phyloP scores from a whole-genome alignment of 2,329 filamentous ascomycete species.

The Mycosphaerella arachidis region DNA sequence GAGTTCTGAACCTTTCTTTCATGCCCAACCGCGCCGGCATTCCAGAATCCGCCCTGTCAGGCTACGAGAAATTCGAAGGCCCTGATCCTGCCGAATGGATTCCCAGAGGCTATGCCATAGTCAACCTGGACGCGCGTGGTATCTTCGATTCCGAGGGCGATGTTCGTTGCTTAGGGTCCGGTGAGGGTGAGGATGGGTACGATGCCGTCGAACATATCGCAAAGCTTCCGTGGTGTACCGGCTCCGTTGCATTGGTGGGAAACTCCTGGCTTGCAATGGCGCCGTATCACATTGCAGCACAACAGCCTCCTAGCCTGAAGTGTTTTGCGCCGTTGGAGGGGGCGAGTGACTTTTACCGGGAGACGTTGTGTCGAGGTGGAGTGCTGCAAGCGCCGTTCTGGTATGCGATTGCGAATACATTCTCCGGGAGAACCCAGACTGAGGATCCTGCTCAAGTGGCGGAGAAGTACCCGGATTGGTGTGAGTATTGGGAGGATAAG shows the following conservation, averaged over 20 bases:
- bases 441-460: neutral
- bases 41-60: slow-evolving; percentile 25
- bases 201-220: slow-evolving; percentile 44
- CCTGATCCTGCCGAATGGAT: slow-evolving; percentile 38
- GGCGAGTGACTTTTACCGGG: slow-evolving; percentile 43
- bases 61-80: slow-evolving; percentile 43
- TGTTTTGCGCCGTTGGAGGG: slow-evolving; percentile 48
- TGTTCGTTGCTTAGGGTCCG: slow-evolving; percentile 38
- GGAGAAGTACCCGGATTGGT: slow-evolving; percentile 9
- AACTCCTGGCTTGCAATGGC: slow-evolving; percentile 42
- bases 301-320: slow-evolving; percentile 39
- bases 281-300: slow-evolving; percentile 39
- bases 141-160: slow-evolving; percentile 33
- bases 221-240: slow-evolving; percentile 43
- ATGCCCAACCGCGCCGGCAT: slow-evolving; percentile 42
- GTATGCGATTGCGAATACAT: neutral
- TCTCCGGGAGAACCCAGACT: neutral
- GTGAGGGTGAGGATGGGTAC: slow-evolving; percentile 44
- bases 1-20: slow-evolving; percentile 42
- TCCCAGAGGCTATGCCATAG: slow-evolving; percentile 32
- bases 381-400: neutral
- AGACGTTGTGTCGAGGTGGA: slow-evolving; percentile 44
- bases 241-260: slow-evolving; percentile 41
- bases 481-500: slow-evolving; percentile 25
- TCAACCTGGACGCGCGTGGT: slow-evolving; percentile 32